phyloP scores from a whole-genome alignment of 164 flowering plant species.

The Chimonanthus salicifolius region DNA sequence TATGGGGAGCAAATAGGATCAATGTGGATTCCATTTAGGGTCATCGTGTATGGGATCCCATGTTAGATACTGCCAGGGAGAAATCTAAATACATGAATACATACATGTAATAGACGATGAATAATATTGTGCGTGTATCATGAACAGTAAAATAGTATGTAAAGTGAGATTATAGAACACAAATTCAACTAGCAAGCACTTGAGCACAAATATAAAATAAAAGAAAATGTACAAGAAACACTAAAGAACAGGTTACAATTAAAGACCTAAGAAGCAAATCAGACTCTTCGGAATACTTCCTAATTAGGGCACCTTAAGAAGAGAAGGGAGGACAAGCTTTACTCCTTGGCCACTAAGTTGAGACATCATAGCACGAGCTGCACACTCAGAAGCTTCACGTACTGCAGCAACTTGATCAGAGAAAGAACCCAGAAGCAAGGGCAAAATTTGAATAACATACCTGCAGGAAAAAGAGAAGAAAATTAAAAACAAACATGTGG shows the following conservation, averaged over 20 bases:
- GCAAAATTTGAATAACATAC: constrained; percentile 92
- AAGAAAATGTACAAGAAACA: background rate
- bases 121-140: no score
- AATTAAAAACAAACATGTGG: background rate
- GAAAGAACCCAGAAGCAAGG: constrained; percentile 84
- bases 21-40: no score
- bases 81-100: no score
- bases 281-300: background rate
- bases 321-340: constrained; percentile 95
- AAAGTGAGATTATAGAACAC: background rate
- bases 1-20: no score
- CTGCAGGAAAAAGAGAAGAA: constrained; percentile 31
- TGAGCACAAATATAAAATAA: background rate
- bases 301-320: constrained; percentile 62
- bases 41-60: no score
- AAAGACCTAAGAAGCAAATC: background rate
- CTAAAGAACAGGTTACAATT: background rate
- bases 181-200: background rate
- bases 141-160: no score
- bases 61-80: no score
- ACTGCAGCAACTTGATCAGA: constrained; percentile 98
- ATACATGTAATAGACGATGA: no score
- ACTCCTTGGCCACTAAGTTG: constrained; percentile 96
- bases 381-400: constrained; percentile 98
- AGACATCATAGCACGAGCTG: constrained; percentile 99